Evolutionary conservation across 2,329 filamentous ascomycete species (phyloP).

Genomic region (Diaporthe helianthi): DNA sequence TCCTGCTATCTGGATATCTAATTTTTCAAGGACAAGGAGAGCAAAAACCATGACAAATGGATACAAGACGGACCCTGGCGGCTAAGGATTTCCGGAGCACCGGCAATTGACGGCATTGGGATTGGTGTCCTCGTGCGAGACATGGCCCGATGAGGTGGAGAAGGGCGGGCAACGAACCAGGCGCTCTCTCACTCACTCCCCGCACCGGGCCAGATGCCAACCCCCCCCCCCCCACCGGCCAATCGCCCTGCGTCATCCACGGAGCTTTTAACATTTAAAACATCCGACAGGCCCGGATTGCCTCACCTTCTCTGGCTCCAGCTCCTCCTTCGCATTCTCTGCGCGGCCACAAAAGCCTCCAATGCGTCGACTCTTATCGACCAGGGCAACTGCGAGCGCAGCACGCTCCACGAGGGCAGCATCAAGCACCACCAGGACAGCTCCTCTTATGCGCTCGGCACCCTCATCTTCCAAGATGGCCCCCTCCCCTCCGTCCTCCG

Average conservation of each 20-base stretch:
- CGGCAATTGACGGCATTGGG: slow-evolving; percentile 28
- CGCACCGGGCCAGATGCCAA: slow-evolving; percentile 4
- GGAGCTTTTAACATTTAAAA: slow-evolving; percentile 1
- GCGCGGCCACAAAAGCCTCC: slow-evolving; percentile 8
- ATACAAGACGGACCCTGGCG: background rate
- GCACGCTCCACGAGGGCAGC: slow-evolving; percentile 43
- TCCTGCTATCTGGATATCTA: background rate
- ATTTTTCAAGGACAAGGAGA: background rate
- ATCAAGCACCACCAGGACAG: slow-evolving; percentile 31
- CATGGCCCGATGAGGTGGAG: background rate
- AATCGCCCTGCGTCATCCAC: slow-evolving; percentile 7
- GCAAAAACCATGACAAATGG: slow-evolving; percentile 23
- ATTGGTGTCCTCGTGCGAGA: background rate
- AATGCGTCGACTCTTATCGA: slow-evolving; percentile 57
- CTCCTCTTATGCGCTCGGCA: slow-evolving; percentile 37
- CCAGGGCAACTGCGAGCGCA: slow-evolving; percentile 47
- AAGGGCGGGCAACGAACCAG: background rate
- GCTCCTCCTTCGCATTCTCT: slow-evolving; percentile 31
- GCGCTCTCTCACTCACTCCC: background rate
- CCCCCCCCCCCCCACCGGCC: background rate
- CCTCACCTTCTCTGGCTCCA: background rate
- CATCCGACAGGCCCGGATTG: background rate
- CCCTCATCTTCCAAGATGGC: slow-evolving; percentile 38
- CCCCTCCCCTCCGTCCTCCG: slow-evolving; percentile 39
- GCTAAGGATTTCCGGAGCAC: background rate